These are phyloP conservation scores for Shiraia sp. DNA, from an alignment of 2,329 filamentous ascomycete species.

Conservation along the genomic window DNA sequence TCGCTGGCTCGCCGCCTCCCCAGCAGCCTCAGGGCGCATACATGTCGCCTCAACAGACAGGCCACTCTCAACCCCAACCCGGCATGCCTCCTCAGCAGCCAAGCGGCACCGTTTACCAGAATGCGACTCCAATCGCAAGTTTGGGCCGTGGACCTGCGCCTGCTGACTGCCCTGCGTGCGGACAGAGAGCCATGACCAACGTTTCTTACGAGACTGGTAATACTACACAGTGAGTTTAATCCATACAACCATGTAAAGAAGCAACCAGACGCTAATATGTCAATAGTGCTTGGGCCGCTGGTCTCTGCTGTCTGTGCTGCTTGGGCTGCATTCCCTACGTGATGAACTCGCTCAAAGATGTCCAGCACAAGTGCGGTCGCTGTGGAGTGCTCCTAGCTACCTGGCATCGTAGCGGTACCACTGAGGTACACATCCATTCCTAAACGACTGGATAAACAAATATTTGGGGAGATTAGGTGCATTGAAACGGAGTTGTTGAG, in stretches of 20 bases:
- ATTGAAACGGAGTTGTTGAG: background rate
- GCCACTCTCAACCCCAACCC: slow-evolving; percentile 20
- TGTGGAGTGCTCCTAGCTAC: slow-evolving; percentile 52
- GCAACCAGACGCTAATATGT: slow-evolving; percentile 8
- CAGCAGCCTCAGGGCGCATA: slow-evolving; percentile 28
- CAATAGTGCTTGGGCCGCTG: slow-evolving; percentile 50
- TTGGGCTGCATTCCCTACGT: slow-evolving; percentile 56
- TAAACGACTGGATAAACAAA: slow-evolving; percentile 11
- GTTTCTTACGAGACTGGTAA: slow-evolving; percentile 42
- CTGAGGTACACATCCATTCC: slow-evolving; percentile 49
- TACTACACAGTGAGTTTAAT: slow-evolving; percentile 46
- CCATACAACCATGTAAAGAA: background rate
- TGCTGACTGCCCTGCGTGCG: slow-evolving; percentile 54
- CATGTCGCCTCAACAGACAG: slow-evolving; percentile 16
- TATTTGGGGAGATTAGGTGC: background rate
- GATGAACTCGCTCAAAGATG: slow-evolving; percentile 53
- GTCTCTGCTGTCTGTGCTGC: slow-evolving; percentile 49
- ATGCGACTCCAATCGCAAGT: slow-evolving; percentile 38
- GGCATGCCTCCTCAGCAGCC: slow-evolving; percentile 42
- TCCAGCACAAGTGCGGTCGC: slow-evolving; percentile 53
- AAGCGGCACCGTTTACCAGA: slow-evolving; percentile 41
- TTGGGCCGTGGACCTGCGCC: slow-evolving; percentile 45
- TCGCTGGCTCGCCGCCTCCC: slow-evolving; percentile 26
- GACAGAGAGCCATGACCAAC: slow-evolving; percentile 46
- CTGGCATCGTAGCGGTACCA: slow-evolving; percentile 54